Evolutionary conservation across 1,139 yeast species (phyloP), one percentile per base, ranked within the genome.

Genomic region (Zhuliangozyma blackwelliae): DNA sequence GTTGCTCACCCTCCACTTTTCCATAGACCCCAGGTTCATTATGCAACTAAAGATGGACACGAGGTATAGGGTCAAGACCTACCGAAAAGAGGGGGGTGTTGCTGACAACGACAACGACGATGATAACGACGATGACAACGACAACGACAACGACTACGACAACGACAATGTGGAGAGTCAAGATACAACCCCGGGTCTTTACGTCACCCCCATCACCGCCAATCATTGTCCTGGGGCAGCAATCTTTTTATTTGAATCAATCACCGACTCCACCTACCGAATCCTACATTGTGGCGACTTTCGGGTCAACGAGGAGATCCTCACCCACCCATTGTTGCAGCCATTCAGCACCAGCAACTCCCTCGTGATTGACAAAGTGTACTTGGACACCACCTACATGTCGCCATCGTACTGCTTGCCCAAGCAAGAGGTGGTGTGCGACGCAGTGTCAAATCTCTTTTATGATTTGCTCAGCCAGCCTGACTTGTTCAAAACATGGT

Each of bases 181-280:
- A 16, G 16, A 16, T 16, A 16, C 3, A 16, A 16, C 61, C 2
- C 78, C 79, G 0, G 68, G 75, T 0, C 57, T 87, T 1, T 68
- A 69, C 33, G 89, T 87, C 0, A 73, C 80, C 0, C 67, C 82
- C 8, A 61, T 84, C 8, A 87, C 86, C 44, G 98, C 97, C 0
- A 90, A 92, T 48, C 98, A 92, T 59, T 92, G 98, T 57, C 97
- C 97, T 1, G 98, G 98, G 2, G 87, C 97, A 1, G 88, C 79
- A 0, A 75, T 92, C 0, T 84, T 89, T 44, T 59, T 89, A 12
- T 83, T 87, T 49, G 83, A 82, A 50, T 75, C 82, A 0, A 51
- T 57, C 19, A 50, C 59, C 10, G 53, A 55, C 32, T 55, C 59
- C 1, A 40, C 36, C 25, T 50, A 66, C 32, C 57, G 65, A 28